Evolutionary conservation across 1,139 yeast genomes (phyloP).

Genomic region (Kluyveromyces sp.): DNA sequence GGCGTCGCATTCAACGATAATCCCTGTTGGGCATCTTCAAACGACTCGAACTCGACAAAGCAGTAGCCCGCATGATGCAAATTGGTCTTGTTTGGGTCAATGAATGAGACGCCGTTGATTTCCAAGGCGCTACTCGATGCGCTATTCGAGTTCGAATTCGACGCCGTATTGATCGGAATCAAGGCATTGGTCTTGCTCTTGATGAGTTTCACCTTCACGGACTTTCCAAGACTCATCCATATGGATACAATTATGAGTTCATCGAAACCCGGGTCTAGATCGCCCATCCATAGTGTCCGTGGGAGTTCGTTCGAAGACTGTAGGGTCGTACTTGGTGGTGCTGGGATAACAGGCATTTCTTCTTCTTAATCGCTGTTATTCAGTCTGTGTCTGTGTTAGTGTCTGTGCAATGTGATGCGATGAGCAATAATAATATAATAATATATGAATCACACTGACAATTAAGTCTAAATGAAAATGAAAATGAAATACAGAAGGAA

Average conservation of each 20-base stretch:
- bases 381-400: background rate
- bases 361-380: background rate
- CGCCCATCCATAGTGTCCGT: conserved; percentile 89
- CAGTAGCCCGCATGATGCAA: conserved; percentile 68
- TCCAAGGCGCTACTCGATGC: conserved; percentile 15
- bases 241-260: conserved; percentile 58
- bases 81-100: conserved; percentile 29
- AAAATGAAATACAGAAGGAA: too few relatives aligned
- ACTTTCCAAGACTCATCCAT: conserved; percentile 51
- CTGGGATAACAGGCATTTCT: conserved; percentile 29
- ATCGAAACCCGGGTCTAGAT: conserved; percentile 79
- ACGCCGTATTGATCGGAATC: conserved; percentile 26
- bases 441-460: too few relatives aligned
- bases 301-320: conserved; percentile 38
- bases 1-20: conserved; percentile 58
- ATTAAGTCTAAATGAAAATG: too few relatives aligned
- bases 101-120: conserved; percentile 28
- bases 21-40: conserved; percentile 65
- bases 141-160: conserved; percentile 9
- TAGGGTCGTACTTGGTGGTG: conserved; percentile 41
- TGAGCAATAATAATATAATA: background rate
- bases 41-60: conserved; percentile 70
- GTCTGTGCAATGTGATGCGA: background rate
- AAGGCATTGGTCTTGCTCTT: conserved; percentile 39
- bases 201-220: conserved; percentile 52